phyloP scores from a whole-genome alignment of 2,329 filamentous ascomycete species.

The Hirsutella rhossiliensis region DNA sequence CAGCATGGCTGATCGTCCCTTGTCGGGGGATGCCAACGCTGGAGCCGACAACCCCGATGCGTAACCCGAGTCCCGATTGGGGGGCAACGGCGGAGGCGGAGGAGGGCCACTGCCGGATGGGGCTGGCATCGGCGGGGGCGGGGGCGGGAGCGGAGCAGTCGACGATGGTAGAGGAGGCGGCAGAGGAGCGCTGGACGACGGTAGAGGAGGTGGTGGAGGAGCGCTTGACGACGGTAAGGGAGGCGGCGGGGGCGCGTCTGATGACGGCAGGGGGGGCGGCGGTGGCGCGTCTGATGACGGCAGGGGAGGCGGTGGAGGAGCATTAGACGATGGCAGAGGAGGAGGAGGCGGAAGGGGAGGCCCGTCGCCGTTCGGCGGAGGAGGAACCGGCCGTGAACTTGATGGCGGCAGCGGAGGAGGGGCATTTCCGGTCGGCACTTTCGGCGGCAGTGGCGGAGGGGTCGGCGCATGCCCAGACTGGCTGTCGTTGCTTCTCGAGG shows the following conservation, averaged over 20 bases:
- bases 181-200: constrained; percentile 18
- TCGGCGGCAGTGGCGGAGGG: constrained; percentile 35
- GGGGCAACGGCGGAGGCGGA: constrained; percentile 41
- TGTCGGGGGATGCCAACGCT: constrained; percentile 26
- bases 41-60: constrained; percentile 39
- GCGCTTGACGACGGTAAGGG: constrained; percentile 11
- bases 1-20: constrained; percentile 47
- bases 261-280: constrained; percentile 10
- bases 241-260: constrained; percentile 24
- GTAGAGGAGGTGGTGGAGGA: constrained; percentile 21
- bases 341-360: constrained; percentile 32
- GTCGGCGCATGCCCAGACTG: constrained; percentile 12
- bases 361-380: constrained; percentile 32
- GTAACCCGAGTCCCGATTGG: constrained; percentile 47
- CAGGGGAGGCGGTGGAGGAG: constrained; percentile 22
- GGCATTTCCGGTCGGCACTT: constrained; percentile 29
- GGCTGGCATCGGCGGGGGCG: constrained; percentile 11
- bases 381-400: constrained; percentile 38
- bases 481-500: constrained; percentile 27
- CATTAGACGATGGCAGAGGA: constrained; percentile 30
- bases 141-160: constrained; percentile 17
- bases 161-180: constrained; percentile 29
- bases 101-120: constrained; percentile 13
- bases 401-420: constrained; percentile 38
- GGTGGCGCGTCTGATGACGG: constrained; percentile 18